Base-by-base conservation (phyloP, 1,284 basidiomycete species). In the Pisolithus thermaeus region DNA sequence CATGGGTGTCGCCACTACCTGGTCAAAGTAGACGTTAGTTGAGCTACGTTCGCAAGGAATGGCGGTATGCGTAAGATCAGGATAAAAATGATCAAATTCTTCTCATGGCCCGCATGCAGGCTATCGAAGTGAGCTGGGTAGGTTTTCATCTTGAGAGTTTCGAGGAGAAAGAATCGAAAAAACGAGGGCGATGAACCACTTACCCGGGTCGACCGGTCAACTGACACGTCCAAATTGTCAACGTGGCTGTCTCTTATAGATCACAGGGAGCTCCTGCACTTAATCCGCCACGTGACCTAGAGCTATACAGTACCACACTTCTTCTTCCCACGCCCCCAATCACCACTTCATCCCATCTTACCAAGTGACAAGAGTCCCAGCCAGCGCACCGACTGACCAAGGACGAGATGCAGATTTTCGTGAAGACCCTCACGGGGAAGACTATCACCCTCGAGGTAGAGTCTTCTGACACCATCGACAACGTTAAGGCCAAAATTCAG, bases 361-460 rank as follows among this genome's bases (percentile, higher is more conserved):
- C 12, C 12, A 35, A 5, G 12, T 16, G 12, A 6, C 25, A 1
- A 14, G 28, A 35, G 43, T 39, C 32, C 40, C 41, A 45, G 16
- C 32, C 4, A 8, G n/a, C 11, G 0, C 37, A 49, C 38, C 30
- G 43, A 27, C 42, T 51, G 53, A 35, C 41, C 43, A 42, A 32
- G 35, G 27, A 40, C 48, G 70, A 78, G 74, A 92, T 93, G 91
- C 91, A 92, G 75, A 92, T 93, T 69, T 92, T 94, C 80, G 91
- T 93, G 76, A 94, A 93, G 79, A 90, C 85, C 78, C 87, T 97
- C 62, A 97, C 94, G 70, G 94, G 94, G 62, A 97, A 96, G 87
- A 96, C 93, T 58, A 96, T 97, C 83, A 96, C 94, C 77, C 90
- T 96, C 64, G 93, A 97, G 84, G 93, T 97, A 64, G 92, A 96